phyloP scores from a whole-genome alignment of 202 grass and related monocot genomes.

The Dendrocalamus latiflorus region DNA sequence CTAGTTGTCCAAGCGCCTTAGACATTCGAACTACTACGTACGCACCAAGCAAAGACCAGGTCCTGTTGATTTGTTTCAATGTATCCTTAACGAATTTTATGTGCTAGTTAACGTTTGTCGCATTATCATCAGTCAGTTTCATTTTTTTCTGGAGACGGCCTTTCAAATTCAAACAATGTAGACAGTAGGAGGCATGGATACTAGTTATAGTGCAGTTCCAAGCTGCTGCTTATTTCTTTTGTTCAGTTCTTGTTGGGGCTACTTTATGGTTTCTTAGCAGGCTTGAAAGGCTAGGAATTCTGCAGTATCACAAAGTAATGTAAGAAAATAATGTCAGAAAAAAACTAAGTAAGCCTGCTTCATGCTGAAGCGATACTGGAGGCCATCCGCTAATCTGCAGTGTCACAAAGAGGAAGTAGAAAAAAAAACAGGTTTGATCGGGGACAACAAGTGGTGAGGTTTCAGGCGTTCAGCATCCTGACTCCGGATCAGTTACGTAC shows the following conservation, averaged over 20 bases:
- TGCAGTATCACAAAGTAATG: no score
- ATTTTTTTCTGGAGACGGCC: background rate
- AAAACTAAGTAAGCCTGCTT: background rate
- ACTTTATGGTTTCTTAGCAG: no score
- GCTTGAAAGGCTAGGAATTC: background rate
- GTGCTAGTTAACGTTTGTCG: no score
- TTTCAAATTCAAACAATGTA: background rate
- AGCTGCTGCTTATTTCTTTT: background rate
- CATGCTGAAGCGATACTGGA: background rate
- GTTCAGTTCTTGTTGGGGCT: no score
- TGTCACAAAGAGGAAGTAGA: background rate
- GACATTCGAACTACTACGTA: background rate
- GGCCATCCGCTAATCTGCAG: background rate
- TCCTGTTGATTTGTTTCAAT: background rate
- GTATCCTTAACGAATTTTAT: background rate
- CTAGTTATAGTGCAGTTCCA: background rate
- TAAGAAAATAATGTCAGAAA: background rate
- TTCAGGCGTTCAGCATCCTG: background rate
- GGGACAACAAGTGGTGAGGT: background rate
- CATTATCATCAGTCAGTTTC: background rate
- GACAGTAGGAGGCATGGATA: background rate
- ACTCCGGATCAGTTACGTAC: background rate
- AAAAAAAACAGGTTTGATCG: background rate
- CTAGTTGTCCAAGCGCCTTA: background rate
- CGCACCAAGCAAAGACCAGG: background rate